Evolutionary conservation across 2,329 filamentous ascomycete species (phyloP).

Genomic region (Curvularia eragrostidis): DNA sequence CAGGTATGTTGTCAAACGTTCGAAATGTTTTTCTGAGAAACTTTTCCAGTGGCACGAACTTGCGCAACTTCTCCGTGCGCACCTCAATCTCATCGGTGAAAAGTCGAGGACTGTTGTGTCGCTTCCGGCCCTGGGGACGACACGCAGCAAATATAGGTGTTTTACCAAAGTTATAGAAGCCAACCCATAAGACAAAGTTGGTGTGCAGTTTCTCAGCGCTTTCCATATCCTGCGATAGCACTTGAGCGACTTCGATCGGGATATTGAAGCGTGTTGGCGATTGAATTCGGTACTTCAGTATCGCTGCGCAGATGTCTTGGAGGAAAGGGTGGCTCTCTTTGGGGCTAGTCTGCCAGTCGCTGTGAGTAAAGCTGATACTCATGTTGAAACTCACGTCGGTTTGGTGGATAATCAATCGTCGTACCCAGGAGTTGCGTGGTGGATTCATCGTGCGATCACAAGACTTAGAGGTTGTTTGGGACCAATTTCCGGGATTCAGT

Average conservation of each 20-base stretch:
- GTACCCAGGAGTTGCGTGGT: no score
- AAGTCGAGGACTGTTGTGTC: neutral
- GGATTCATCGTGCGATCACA: neutral
- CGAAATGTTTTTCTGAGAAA: conserved; percentile 22
- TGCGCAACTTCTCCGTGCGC: neutral
- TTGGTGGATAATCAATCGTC: no score
- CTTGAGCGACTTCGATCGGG: conserved; percentile 13
- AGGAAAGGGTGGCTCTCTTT: conserved; percentile 15
- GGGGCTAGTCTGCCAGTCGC: conserved; percentile 7
- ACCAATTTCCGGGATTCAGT: neutral
- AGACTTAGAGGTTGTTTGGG: neutral
- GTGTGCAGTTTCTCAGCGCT: neutral
- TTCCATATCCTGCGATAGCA: neutral
- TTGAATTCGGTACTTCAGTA: conserved; percentile 15
- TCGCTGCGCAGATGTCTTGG: conserved; percentile 5
- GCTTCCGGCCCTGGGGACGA: neutral
- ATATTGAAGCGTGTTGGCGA: conserved; percentile 14
- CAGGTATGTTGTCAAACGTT: neutral
- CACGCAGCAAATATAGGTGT: conserved; percentile 6
- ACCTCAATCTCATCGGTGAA: neutral
- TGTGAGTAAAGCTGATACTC: neutral
- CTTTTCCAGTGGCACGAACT: conserved; percentile 6
- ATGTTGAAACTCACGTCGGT: neutral
- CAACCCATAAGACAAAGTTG: conserved; percentile 5
- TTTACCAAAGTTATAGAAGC: conserved; percentile 15